phyloP scores from a whole-genome alignment of 164 flowering plant species.

The Vitis cinerea region DNA sequence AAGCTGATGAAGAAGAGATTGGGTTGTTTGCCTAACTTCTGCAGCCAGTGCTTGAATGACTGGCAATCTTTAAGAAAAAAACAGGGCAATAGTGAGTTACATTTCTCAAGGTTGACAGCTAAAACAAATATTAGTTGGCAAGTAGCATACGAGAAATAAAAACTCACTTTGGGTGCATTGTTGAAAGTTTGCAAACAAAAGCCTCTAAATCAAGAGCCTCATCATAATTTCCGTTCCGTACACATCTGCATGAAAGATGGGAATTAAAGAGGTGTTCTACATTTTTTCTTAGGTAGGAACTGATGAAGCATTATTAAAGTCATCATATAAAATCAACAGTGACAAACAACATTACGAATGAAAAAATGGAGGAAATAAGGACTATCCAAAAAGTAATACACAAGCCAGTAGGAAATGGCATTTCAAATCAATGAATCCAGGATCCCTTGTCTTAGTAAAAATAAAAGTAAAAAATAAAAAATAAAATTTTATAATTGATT shows the following conservation, averaged over 20 bases:
- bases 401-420: too few species aligned
- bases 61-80: conserved; percentile 56
- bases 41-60: conserved; percentile 88
- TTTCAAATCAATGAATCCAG: too few species aligned
- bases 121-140: neutral
- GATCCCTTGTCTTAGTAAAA: too few species aligned
- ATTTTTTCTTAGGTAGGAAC: neutral
- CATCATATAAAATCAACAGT: neutral
- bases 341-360: too few species aligned
- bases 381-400: too few species aligned
- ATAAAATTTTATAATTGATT: neutral
- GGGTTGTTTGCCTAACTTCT: conserved; percentile 90
- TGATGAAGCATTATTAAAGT: neutral
- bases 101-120: neutral
- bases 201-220: conserved; percentile 99
- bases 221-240: conserved; percentile 94
- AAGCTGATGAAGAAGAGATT: conserved; percentile 95
- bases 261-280: neutral
- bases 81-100: conserved; percentile 2
- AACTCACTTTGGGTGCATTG: conserved; percentile 93
- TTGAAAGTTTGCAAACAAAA: conserved; percentile 78
- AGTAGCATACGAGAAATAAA: conserved; percentile 4
- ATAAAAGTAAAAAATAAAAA: too few species aligned
- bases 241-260: conserved; percentile 62
- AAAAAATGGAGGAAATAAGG: too few species aligned